These are phyloP conservation scores for Hirschfeldia incana DNA, from an alignment of 345 rosid species.

Conservation along the genomic window DNA sequence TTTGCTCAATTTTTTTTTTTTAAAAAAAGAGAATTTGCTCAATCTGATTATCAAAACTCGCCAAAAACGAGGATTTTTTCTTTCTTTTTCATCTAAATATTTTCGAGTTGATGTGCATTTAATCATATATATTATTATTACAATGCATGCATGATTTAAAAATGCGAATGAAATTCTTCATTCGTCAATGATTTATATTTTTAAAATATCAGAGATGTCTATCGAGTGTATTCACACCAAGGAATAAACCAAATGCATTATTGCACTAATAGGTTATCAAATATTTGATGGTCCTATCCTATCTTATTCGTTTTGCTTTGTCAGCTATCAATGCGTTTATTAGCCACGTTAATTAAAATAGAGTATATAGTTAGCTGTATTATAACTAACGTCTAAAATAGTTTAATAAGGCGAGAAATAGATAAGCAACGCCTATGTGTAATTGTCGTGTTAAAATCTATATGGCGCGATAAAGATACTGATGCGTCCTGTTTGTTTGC, in stretches of 20 bases:
- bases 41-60: background rate
- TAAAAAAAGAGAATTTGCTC: background rate
- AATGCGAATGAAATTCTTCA: background rate
- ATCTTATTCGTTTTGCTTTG: background rate
- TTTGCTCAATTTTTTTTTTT: background rate
- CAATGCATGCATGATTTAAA: background rate
- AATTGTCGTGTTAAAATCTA: constrained; percentile 22
- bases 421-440: constrained; percentile 34
- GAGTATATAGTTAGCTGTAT: constrained; percentile 10
- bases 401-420: constrained; percentile 6
- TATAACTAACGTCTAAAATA: constrained; percentile 7
- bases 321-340: background rate
- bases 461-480: constrained; percentile 27
- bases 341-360: background rate
- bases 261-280: background rate
- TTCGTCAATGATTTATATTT: background rate
- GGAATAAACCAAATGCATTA: background rate
- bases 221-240: background rate
- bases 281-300: background rate
- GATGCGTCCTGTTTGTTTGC: constrained; percentile 30
- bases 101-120: constrained; percentile 13
- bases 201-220: background rate
- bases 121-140: background rate
- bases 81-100: background rate
- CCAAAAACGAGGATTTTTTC: background rate